These are phyloP conservation scores for Trichosanthes cucumerina DNA, from an alignment of 306 rosid genomes.

Conservation along the genomic window DNA sequence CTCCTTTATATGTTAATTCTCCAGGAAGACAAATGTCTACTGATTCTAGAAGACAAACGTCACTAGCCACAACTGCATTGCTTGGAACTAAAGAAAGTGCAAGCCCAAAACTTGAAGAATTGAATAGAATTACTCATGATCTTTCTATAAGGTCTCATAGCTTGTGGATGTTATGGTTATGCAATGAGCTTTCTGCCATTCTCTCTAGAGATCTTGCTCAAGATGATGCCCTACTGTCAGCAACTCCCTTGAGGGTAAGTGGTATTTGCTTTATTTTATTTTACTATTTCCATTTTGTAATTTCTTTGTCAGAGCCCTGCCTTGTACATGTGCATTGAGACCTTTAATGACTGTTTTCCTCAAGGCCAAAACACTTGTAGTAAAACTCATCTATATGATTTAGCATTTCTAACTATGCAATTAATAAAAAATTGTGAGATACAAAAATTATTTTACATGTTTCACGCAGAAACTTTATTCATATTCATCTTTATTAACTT, in stretches of 20 bases:
- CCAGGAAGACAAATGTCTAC: conserved; percentile 32
- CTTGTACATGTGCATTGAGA: background rate
- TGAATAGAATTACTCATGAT: conserved; percentile 48
- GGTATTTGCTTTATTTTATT: conserved; percentile 8
- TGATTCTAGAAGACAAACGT: conserved; percentile 44
- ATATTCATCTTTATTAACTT: background rate
- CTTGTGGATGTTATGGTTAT: conserved; percentile 86
- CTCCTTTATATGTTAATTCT: conserved; percentile 36
- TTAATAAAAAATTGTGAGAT: background rate
- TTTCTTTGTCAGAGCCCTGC: background rate
- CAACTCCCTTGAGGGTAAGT: conserved; percentile 78
- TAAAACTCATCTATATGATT: background rate
- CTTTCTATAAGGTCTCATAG: conserved; percentile 75
- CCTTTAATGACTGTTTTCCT: background rate
- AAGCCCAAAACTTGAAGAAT: conserved; percentile 73
- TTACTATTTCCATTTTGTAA: background rate
- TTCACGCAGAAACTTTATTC: background rate
- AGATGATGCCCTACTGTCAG: conserved; percentile 67
- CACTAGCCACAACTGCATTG: conserved; percentile 63
- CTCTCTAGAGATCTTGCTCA: conserved; percentile 56
- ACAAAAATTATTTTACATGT: background rate
- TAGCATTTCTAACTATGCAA: background rate
- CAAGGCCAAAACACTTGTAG: background rate
- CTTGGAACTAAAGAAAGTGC: conserved; percentile 68
- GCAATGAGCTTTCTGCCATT: conserved; percentile 60